Conservation (phyloP, 2,329 filamentous ascomycete species). For the Penicillium sclerotigenum region DNA sequence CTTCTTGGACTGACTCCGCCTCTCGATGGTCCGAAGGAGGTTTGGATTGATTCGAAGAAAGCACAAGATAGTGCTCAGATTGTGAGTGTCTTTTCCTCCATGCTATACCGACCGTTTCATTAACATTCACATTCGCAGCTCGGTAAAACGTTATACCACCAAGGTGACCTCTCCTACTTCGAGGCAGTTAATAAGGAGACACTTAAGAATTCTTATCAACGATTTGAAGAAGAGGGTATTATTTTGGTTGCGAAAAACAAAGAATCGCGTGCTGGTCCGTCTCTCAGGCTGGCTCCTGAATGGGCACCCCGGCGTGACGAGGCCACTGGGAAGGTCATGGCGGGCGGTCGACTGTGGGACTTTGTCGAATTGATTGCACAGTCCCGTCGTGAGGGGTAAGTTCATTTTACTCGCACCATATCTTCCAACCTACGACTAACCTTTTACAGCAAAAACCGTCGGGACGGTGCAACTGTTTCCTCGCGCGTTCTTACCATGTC, state of each 20-base stretch:
- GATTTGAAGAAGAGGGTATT: conserved; percentile 89
- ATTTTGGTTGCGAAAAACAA: conserved; percentile 68
- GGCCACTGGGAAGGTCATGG: conserved; percentile 58
- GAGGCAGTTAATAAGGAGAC: conserved; percentile 99
- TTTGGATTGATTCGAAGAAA: conserved; percentile 75
- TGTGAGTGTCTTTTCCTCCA: conserved; percentile 47
- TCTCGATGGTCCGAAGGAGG: conserved; percentile 53
- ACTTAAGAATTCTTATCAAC: conserved; percentile 84
- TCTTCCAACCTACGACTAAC: neutral
- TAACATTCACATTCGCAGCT: conserved; percentile 52
- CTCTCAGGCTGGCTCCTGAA: conserved; percentile 65
- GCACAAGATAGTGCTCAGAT: conserved; percentile 79
- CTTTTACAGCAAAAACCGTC: conserved; percentile 67
- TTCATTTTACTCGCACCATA: neutral
- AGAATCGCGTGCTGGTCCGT: conserved; percentile 44
- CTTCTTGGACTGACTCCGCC: conserved; percentile 84
- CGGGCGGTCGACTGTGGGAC: conserved; percentile 79
- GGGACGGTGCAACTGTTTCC: conserved; percentile 88
- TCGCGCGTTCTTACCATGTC: conserved; percentile 74
- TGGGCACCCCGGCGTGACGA: conserved; percentile 71
- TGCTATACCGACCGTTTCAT: neutral
- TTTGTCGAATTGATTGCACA: conserved; percentile 86
- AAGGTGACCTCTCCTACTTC: conserved; percentile 94
- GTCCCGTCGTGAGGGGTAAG: conserved; percentile 72
- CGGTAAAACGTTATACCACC: conserved; percentile 94